Conservation (phyloP, 495 filamentous ascomycete species). For the Neurospora sp. region DNA sequence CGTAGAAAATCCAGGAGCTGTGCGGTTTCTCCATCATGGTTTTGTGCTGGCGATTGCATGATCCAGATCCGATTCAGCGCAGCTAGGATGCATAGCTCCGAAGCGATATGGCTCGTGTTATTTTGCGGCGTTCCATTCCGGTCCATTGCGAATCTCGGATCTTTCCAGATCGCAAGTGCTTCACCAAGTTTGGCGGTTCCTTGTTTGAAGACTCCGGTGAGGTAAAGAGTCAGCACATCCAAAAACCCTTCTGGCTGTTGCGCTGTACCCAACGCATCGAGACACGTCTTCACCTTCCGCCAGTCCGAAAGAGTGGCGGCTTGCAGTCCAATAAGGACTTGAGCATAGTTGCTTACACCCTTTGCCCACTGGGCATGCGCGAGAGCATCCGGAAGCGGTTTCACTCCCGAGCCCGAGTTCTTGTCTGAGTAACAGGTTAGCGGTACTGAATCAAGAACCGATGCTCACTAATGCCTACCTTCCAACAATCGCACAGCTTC, state of each 20-base stretch:
- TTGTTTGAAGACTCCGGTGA: constrained; percentile 67
- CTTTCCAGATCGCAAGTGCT: constrained; percentile 58
- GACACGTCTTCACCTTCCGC: constrained; percentile 31
- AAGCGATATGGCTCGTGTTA: constrained; percentile 42
- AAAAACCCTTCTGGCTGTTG: constrained; percentile 24
- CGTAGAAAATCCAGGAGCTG: constrained; percentile 55
- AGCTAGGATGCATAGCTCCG: constrained; percentile 67
- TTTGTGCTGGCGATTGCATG: constrained; percentile 52
- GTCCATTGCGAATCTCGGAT: constrained; percentile 43
- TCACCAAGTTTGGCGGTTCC: constrained; percentile 58
- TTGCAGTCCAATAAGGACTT: constrained; percentile 37
- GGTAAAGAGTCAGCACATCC: constrained; percentile 47
- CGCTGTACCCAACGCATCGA: constrained; percentile 27
- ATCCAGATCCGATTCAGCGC: constrained; percentile 77
- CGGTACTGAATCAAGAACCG: neutral
- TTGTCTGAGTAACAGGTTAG: constrained; percentile 22
- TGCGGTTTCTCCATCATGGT: constrained; percentile 36
- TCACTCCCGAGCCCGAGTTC: constrained; percentile 14
- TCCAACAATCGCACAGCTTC: constrained; percentile 27
- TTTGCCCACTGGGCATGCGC: constrained; percentile 32
- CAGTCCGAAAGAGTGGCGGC: constrained; percentile 36
- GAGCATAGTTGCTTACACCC: constrained; percentile 35
- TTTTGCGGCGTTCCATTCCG: constrained; percentile 25
- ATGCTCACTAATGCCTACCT: constrained; percentile 2
- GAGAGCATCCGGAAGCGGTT: constrained; percentile 36